Percentiles rank a stretch among this genome's conserved stretches.
Evolutionary conservation across 768 basidiomycete genomes (phyloP).

Genomic region (Xerocomellus chrysenteron): DNA sequence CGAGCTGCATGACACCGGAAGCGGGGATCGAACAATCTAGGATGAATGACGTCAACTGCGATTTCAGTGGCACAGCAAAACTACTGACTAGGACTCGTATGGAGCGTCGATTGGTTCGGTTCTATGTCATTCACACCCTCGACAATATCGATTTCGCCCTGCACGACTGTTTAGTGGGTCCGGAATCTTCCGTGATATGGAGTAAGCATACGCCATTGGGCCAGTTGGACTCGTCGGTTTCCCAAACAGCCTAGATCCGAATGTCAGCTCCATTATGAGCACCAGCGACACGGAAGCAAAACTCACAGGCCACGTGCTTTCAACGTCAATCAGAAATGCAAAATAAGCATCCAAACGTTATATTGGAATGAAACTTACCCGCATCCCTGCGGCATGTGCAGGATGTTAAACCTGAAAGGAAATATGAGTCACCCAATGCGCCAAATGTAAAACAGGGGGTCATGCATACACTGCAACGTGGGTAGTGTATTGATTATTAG

Average conservation of each 20-base stretch:
- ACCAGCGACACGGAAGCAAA: not conserved
- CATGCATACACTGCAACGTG: conserved; percentile 34
- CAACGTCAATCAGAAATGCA: not conserved
- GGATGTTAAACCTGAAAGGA: conserved; percentile 30
- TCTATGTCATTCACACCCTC: conserved; percentile 52
- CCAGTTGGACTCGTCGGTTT: conserved; percentile 24
- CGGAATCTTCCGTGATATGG: not conserved
- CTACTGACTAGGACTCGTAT: conserved; percentile 48
- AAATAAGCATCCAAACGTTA: not conserved
- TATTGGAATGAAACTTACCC: conserved; percentile 20
- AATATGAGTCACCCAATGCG: not conserved
- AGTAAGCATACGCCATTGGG: conserved; percentile 21
- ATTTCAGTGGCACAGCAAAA: not conserved
- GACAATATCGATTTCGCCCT: conserved; percentile 34
- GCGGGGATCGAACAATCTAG: conserved; percentile 31
- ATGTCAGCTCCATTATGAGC: conserved; percentile 2
- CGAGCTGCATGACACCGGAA: conserved; percentile 21
- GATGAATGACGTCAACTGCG: not conserved
- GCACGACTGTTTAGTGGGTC: not conserved
- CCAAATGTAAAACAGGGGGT: not conserved
- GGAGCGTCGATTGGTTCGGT: conserved; percentile 53
- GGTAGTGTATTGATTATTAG: conserved; percentile 31
- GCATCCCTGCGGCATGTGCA: conserved; percentile 39
- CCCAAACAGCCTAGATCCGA: conserved; percentile 30
- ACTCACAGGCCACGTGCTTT: conserved; percentile 39